A percentile compares a stretch with the other conserved stretches of the same genome.
These are phyloP conservation scores for Cercis canadensis DNA, from an alignment of 306 rosid species.

Conservation along the genomic window DNA sequence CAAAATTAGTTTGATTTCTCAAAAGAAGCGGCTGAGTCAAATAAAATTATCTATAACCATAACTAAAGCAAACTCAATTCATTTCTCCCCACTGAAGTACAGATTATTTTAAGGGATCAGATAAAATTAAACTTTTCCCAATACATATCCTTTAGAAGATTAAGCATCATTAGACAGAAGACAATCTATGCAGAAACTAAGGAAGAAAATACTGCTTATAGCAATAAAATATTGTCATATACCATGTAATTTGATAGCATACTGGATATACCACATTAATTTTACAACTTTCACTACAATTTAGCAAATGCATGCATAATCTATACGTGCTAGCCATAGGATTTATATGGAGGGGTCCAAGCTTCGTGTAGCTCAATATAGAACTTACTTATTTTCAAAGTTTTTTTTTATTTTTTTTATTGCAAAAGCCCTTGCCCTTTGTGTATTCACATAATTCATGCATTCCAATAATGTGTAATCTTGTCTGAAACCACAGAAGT, in stretches of 20 bases:
- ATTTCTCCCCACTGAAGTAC: conserved; percentile 15
- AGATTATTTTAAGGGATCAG: conserved; percentile 21
- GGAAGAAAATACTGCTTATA: conserved; percentile 12
- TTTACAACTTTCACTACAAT: conserved; percentile 33
- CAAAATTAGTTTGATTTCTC: conserved; percentile 25
- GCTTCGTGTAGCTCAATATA: conserved; percentile 18
- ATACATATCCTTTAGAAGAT: conserved; percentile 21
- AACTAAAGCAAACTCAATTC: conserved; percentile 30
- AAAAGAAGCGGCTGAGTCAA: conserved; percentile 17
- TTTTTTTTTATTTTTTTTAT: too few species aligned
- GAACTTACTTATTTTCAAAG: conserved; percentile 47
- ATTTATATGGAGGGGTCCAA: conserved; percentile 29
- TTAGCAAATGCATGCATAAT: conserved; percentile 25
- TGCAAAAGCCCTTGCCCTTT: conserved; percentile 89
- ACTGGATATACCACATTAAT: conserved; percentile 1
- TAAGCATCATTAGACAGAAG: conserved; percentile 12
- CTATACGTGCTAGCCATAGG: conserved; percentile 29
- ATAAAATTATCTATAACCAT: conserved; percentile 20
- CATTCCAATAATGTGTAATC: conserved; percentile 92
- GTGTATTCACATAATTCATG: conserved; percentile 95
- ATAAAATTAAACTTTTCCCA: conserved; percentile 4
- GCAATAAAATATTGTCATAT: conserved; percentile 14
- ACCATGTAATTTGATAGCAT: conserved; percentile 14
- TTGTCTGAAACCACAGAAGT: conserved; percentile 70
- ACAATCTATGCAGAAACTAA: conserved; percentile 6